Percentiles rank a stretch among this genome's conserved stretches.
phyloP scores from a whole-genome alignment of 1,284 basidiomycete genomes.

The Sporisorium iseilematis-ciliati region DNA sequence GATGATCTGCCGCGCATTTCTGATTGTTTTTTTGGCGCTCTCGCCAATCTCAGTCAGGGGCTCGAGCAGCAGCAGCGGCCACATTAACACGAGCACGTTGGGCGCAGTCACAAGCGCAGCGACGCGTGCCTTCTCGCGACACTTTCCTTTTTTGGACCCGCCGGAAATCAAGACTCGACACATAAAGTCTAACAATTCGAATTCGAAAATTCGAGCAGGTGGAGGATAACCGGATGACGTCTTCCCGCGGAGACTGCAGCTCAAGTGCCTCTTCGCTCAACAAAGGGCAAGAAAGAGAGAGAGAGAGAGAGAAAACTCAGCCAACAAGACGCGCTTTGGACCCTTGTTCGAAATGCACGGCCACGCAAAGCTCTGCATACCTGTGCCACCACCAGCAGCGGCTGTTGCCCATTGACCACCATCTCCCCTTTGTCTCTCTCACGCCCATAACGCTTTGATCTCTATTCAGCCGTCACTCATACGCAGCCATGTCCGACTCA shows the following conservation, averaged over 20 bases:
- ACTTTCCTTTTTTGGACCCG: slow-evolving; percentile 6
- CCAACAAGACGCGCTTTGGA: not conserved
- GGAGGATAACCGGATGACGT: slow-evolving; percentile 1
- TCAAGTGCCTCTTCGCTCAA: not conserved
- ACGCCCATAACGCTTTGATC: not conserved
- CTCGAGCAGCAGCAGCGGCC: too few relatives aligned
- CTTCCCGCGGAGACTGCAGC: not conserved
- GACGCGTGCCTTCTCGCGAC: too few relatives aligned
- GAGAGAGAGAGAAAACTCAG: not conserved
- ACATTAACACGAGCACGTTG: too few relatives aligned
- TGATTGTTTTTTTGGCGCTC: too few relatives aligned
- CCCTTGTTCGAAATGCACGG: not conserved
- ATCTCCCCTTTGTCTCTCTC: slow-evolving; percentile 8
- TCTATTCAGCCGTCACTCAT: not conserved
- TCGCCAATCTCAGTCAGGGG: too few relatives aligned
- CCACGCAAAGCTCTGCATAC: not conserved
- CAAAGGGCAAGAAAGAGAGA: not conserved
- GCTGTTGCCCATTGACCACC: not conserved
- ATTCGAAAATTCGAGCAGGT: not conserved
- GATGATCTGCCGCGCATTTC: too few relatives aligned
- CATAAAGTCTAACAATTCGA: not conserved
- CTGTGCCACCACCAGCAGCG: too few relatives aligned
- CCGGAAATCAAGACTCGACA: not conserved
- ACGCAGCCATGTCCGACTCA: slow-evolving; percentile 45
- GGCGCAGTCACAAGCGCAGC: too few relatives aligned